Evolutionary conservation across 2,329 filamentous ascomycete species (phyloP), one percentile per base, ranked within the genome.

Genomic region (Fusarium praegraminearum): DNA sequence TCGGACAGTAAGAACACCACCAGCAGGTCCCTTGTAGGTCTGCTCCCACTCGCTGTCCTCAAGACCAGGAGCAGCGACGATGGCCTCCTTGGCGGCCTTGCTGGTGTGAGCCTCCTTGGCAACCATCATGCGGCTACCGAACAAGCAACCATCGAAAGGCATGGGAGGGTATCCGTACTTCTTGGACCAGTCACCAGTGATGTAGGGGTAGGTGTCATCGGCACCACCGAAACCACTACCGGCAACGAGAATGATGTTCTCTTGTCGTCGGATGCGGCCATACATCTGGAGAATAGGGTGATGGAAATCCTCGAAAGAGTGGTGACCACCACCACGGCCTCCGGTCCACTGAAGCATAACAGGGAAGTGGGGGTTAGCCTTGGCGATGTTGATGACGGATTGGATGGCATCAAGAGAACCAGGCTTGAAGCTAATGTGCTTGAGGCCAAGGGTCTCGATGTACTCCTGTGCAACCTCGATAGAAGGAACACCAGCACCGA

Each of bases 221-320:
- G 93, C 87, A 57, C 93, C 93, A 78, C 94, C 94, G 76, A 98
- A 97, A 44, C 94, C 94, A 83, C 93, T 97, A 54, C 94, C 94
- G 52, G 94, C 94, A 64, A 98, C 89, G 13, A 98, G 85, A 64
- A 97, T 91, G 67, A 98, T 90, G 82, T 98, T 98, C 72, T 92
- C 87, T 71, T 91, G 91, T 77, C 93, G 90, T 77, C 94, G 89
- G 71, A 98, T 94, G 60, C 94, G 90, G 72, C 90, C 89, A 79
- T 98, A 98, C 92, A 97, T 97, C 75, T 93, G 90, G 10, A 98
- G 84, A 45, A 98, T 91, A 7, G 94, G 94, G 76, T 94, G 90
- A 80, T 97, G 94, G 86, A 98, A 97, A 79, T 98, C 94, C 79
- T 98, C 94, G 68, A 91, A 97, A 1, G 94, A 97, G 83, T 98